These are phyloP conservation scores for Diaporthe amygdali DNA, from an alignment of 2,329 filamentous ascomycete genomes.

Conservation along the genomic window DNA sequence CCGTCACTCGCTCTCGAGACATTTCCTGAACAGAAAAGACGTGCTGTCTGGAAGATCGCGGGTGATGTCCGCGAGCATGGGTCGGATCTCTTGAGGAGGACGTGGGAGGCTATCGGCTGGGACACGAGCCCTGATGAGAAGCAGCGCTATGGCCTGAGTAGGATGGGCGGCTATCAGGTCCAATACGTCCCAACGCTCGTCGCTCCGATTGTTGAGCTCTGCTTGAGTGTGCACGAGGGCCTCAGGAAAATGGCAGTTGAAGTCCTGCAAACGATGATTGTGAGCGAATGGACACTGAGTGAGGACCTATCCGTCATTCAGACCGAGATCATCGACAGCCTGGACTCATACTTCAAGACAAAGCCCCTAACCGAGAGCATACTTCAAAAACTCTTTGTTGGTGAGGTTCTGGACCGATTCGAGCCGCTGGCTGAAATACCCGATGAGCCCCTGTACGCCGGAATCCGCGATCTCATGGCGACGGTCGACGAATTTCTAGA, in stretches of 20 bases:
- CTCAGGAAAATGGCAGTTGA: conserved; percentile 89
- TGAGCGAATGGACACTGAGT: conserved; percentile 96
- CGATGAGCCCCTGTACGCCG: conserved; percentile 76
- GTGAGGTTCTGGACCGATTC: conserved; percentile 83
- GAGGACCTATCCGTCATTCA: conserved; percentile 91
- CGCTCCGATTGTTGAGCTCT: conserved; percentile 89
- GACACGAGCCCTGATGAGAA: conserved; percentile 84
- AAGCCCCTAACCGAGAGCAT: conserved; percentile 88
- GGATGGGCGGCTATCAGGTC: conserved; percentile 95
- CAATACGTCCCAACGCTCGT: conserved; percentile 96
- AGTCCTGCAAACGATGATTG: conserved; percentile 95
- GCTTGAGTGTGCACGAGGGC: conserved; percentile 92
- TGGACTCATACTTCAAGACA: conserved; percentile 89
- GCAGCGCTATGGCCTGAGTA: conserved; percentile 76
- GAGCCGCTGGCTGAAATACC: conserved; percentile 68
- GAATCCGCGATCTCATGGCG: conserved; percentile 78
- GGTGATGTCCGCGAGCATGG: conserved; percentile 94
- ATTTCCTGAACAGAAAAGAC: conserved; percentile 93
- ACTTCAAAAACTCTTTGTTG: conserved; percentile 89
- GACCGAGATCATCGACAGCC: conserved; percentile 93
- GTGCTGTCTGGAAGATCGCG: conserved; percentile 98
- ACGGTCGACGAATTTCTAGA: conserved; percentile 92
- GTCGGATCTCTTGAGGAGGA: conserved; percentile 80
- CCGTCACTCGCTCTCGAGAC: conserved; percentile 90
- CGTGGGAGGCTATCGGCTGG: conserved; percentile 98